Percentiles rank a stretch among this genome's conserved stretches.
phyloP scores from a whole-genome alignment of 2,329 filamentous ascomycete genomes.

The Phialocephala subalpina region DNA sequence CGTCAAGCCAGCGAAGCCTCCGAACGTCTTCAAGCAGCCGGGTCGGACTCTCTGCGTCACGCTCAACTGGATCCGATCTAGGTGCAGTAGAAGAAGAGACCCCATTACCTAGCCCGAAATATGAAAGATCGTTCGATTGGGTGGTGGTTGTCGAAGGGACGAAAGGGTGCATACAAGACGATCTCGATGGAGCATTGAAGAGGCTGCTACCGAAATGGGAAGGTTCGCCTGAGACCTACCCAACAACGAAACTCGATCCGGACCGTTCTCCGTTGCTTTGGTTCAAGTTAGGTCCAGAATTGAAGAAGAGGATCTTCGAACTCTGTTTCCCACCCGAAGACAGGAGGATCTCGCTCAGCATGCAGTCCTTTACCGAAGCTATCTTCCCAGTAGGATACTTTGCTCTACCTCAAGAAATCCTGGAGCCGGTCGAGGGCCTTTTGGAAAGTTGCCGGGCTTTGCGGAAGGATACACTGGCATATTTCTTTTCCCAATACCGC shows the following conservation, averaged over 20 bases:
- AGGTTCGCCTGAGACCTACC: constrained; percentile 8
- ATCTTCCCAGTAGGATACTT: constrained; percentile 38
- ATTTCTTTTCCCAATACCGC: constrained; percentile 42
- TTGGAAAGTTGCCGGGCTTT: constrained; percentile 32
- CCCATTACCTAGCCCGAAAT: too few relatives aligned
- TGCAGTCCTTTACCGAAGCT: constrained; percentile 35
- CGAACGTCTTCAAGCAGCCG: neutral
- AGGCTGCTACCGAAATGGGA: neutral
- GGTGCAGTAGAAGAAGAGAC: neutral
- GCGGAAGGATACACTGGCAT: constrained; percentile 42
- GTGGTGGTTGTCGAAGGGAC: neutral
- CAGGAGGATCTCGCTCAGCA: constrained; percentile 38
- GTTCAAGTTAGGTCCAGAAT: constrained; percentile 28
- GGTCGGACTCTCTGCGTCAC: neutral
- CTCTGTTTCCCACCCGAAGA: constrained; percentile 36
- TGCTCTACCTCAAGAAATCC: constrained; percentile 37
- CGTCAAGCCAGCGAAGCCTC: neutral
- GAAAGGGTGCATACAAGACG: neutral
- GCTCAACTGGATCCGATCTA: neutral
- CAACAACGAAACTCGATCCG: neutral
- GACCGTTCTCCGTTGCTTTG: constrained; percentile 13
- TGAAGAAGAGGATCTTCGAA: constrained; percentile 39
- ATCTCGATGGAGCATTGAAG: neutral
- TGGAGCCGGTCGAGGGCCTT: constrained; percentile 35
- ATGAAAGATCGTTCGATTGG: neutral